Percentiles rank a stretch among this genome's conserved stretches.
These are phyloP conservation scores for Dioszegia hungarica DNA, from an alignment of 768 basidiomycete species.

Conservation along the genomic window DNA sequence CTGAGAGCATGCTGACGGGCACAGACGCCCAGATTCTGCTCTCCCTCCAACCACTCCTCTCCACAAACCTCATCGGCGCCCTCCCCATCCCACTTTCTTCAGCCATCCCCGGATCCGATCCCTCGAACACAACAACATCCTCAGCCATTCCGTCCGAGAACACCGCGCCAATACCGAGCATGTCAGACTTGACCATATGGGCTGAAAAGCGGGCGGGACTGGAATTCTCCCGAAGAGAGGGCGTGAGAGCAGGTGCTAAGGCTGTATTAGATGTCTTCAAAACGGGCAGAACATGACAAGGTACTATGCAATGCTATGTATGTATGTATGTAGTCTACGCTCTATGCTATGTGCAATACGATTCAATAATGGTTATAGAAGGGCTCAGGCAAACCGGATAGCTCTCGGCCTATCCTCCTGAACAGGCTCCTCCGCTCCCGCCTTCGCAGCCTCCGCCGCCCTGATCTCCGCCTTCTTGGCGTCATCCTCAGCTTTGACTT, in stretches of 20 bases:
- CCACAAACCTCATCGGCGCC: slow-evolving; percentile 9
- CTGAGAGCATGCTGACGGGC: too few species aligned
- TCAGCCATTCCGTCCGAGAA: not conserved
- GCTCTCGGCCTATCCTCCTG: slow-evolving; percentile 18
- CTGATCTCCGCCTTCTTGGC: not conserved
- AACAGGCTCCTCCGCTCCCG: slow-evolving; percentile 6
- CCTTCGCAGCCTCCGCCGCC: slow-evolving; percentile 7
- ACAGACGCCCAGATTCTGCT: slow-evolving; percentile 5
- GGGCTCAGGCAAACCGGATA: slow-evolving; percentile 27
- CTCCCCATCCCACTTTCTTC: slow-evolving; percentile 15
- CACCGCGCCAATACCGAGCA: not conserved
- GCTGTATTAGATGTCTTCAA: slow-evolving; percentile 18
- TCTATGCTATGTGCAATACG: too few species aligned
- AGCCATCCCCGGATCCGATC: not conserved
- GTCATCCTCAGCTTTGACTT: slow-evolving; percentile 6
- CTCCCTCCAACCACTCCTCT: not conserved
- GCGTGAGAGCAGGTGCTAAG: slow-evolving; percentile 11
- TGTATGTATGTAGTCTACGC: not conserved
- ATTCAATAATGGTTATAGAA: too few species aligned
- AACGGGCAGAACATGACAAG: not conserved
- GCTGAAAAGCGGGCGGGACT: slow-evolving; percentile 15
- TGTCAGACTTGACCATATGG: slow-evolving; percentile 14
- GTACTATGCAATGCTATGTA: not conserved
- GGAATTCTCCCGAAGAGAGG: slow-evolving; percentile 19
- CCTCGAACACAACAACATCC: not conserved